Evolutionary conservation across 73 alveolate genomes (phyloP), one percentile per base, ranked within the genome.

Genomic region (Paraurostyla sp.): DNA sequence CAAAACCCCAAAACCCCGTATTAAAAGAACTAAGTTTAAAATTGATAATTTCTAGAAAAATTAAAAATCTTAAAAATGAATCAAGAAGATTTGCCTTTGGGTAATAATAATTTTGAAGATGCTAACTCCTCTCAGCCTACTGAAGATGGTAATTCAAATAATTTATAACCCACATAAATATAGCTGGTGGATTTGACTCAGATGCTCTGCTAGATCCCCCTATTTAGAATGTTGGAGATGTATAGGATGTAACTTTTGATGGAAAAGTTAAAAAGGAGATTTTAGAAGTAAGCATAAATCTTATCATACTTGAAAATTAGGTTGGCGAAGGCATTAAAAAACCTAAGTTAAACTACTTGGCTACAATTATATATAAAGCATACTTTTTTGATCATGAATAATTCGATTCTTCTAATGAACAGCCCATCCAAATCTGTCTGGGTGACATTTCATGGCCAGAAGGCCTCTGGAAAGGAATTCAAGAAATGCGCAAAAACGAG

Each of bases 401-500:
- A 16, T 49, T 83, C 35, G 89, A 90, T 36, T 15, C 76, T 0
- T 71, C 83, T n/a, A 52, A 36, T 35, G 91, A 78, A 0, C 50
- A 73, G 51, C 68, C 54, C 13, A 60, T 84, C 2, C 51, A 84
- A 49, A 51, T 91, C 48, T 20, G 42, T 0, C 36, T 91, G 13
- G 87, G 91, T 20, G 92, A 84, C 71, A 65, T 68, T 6, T 13
- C 87, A 15, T 84, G 91, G 92, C 93, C 93, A 30, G 91, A 91
- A 36, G 92, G 95, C 18, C 83, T 91, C 33, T 51, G 88, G 80
- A 82, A 60, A 58, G 92, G 76, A 16, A 25, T 91, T 0, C 76
- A 88, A 65, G 71, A 71, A 43, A 91, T 91, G 95, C 81, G 95
- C 43, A 32, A 83, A 30, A 83, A 84, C 0, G 95, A 91, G 48